phyloP scores from a whole-genome alignment of 495 filamentous ascomycete species.

The Oleoguttula mirabilis region DNA sequence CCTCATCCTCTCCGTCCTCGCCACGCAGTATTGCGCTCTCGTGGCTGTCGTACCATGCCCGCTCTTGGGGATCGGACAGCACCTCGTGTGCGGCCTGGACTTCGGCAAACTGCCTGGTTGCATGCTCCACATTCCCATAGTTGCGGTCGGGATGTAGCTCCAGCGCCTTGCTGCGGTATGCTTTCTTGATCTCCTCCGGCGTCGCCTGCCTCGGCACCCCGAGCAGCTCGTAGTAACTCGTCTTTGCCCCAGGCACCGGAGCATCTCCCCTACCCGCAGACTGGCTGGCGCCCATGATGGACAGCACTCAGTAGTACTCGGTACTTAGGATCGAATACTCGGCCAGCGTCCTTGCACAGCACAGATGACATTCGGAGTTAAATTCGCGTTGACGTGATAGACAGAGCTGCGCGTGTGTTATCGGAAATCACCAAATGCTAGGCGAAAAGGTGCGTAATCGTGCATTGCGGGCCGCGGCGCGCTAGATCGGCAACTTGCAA shows the following conservation, averaged over 20 bases:
- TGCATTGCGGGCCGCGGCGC: no score
- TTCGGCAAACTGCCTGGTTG: slow-evolving; percentile 78
- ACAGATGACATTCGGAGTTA: no score
- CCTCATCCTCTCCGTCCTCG: slow-evolving; percentile 35
- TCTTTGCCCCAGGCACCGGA: slow-evolving; percentile 40
- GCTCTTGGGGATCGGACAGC: slow-evolving; percentile 87
- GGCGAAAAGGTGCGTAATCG: no score
- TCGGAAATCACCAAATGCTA: no score
- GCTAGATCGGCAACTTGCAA: no score
- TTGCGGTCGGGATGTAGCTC: slow-evolving; percentile 95
- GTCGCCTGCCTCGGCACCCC: slow-evolving; percentile 56
- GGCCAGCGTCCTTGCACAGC: no score
- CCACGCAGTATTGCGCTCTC: slow-evolving; percentile 67
- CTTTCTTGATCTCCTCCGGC: slow-evolving; percentile 91
- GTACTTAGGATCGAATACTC: no score
- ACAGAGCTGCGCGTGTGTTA: no score
- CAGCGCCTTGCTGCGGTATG: slow-evolving; percentile 79
- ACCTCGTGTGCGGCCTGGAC: slow-evolving; percentile 90
- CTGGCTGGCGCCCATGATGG: slow-evolving; percentile 85
- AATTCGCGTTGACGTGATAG: no score
- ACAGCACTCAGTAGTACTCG: no score
- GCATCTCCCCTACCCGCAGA: slow-evolving; percentile 37
- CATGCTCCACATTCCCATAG: slow-evolving; percentile 67
- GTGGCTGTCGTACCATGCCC: slow-evolving; percentile 96
- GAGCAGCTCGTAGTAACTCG: slow-evolving; percentile 87